Evolutionary conservation across 2,329 filamentous ascomycete genomes (phyloP).

Genomic region (Byssoonygena ceratinophila): DNA sequence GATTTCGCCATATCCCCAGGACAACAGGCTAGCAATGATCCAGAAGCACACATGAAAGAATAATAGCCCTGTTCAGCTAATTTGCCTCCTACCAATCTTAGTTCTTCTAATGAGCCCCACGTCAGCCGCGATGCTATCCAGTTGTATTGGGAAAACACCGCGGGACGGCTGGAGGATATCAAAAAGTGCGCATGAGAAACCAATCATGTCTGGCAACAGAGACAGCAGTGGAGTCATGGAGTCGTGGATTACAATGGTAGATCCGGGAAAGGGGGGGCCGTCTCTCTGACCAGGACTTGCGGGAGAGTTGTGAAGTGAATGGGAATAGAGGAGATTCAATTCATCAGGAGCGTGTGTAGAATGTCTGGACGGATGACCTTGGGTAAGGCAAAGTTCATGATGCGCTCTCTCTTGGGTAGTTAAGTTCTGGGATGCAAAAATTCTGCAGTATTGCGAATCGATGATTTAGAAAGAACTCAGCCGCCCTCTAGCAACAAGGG

Average conservation of each 20-base stretch:
- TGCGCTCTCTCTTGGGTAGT: too few species aligned
- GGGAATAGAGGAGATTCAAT: slow-evolving; percentile 4
- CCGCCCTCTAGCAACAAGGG: too few species aligned
- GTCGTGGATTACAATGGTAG: slow-evolving; percentile 6
- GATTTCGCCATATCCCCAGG: too few species aligned
- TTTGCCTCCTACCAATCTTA: slow-evolving; percentile 3
- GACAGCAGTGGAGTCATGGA: neutral
- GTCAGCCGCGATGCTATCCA: slow-evolving; percentile 4
- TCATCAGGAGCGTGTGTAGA: too few species aligned
- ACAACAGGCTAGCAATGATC: too few species aligned
- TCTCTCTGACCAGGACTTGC: slow-evolving; percentile 1
- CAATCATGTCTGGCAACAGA: neutral
- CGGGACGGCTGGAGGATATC: slow-evolving; percentile 1
- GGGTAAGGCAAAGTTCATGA: too few species aligned
- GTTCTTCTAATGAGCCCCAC: slow-evolving; percentile 3
- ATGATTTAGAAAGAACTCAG: too few species aligned
- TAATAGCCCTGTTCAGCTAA: neutral
- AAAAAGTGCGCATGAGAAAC: slow-evolving; percentile 1
- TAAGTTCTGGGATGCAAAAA: too few species aligned
- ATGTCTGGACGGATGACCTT: neutral
- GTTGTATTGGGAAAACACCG: slow-evolving; percentile 5
- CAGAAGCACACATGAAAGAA: neutral
- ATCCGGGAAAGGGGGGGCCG: slow-evolving; percentile 4
- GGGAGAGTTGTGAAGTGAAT: neutral
- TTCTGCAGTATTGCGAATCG: too few species aligned